A percentile compares a stretch with the other conserved stretches of the same genome.
Conservation (phyloP, 495 filamentous ascomycete genomes). For the Trichoderma gamsii region DNA sequence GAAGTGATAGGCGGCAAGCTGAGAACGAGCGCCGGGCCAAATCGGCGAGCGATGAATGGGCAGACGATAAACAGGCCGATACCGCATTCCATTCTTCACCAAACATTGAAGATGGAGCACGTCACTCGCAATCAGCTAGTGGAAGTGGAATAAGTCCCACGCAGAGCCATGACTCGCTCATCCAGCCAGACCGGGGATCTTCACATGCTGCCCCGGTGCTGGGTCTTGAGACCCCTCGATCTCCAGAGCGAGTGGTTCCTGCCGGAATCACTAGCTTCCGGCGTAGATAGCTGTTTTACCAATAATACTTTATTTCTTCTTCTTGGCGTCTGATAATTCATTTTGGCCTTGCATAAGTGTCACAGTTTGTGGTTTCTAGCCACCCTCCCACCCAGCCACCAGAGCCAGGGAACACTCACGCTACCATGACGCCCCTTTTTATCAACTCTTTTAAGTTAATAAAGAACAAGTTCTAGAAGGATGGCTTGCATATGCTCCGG, state of each 20-base stretch:
- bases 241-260: neutral
- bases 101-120: neutral
- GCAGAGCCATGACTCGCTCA: conserved; percentile 11
- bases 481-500: too few species aligned
- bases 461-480: too few species aligned
- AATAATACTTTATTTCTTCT: neutral
- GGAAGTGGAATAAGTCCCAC: neutral
- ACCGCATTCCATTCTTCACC: neutral
- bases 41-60: neutral
- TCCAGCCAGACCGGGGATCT: neutral
- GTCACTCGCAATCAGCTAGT: neutral
- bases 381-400: neutral
- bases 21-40: neutral
- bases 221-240: neutral
- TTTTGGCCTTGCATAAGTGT: neutral
- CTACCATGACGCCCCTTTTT: too few species aligned
- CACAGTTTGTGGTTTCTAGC: too few species aligned
- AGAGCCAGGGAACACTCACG: too few species aligned
- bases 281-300: neutral
- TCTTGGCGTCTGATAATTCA: neutral
- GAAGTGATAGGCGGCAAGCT: neutral
- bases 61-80: neutral
- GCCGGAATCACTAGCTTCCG: neutral
- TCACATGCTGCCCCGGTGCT: neutral
- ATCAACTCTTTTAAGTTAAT: too few species aligned